Percentiles rank a stretch among this genome's conserved stretches.
phyloP scores from a whole-genome alignment of 2,329 filamentous ascomycete genomes.

The Nemania sp. region DNA sequence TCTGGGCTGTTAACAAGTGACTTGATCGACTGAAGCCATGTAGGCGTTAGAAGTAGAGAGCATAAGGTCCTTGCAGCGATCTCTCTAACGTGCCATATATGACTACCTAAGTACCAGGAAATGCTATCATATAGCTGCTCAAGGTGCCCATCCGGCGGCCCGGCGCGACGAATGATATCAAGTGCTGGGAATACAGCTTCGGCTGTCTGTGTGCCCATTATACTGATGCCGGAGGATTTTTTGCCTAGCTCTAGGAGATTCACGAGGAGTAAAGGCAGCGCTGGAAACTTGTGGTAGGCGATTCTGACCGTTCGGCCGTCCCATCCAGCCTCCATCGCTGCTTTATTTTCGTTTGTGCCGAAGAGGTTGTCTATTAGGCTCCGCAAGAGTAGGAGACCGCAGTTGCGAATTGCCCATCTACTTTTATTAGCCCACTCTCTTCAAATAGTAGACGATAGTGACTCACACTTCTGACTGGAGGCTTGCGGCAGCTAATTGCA shows the following conservation, averaged over 20 bases:
- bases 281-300: constrained; percentile 71
- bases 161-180: constrained; percentile 76
- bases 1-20: constrained; percentile 42
- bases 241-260: constrained; percentile 62
- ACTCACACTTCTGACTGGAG: constrained; percentile 76
- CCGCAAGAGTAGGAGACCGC: constrained; percentile 84
- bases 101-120: constrained; percentile 65
- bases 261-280: constrained; percentile 66
- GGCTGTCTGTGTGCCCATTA: constrained; percentile 50
- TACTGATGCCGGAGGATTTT: constrained; percentile 40
- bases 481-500: constrained; percentile 79
- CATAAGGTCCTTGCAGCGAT: constrained; percentile 76
- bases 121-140: constrained; percentile 63
- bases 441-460: not conserved
- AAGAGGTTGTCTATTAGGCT: constrained; percentile 81
- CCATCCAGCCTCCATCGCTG: constrained; percentile 64
- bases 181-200: constrained; percentile 82
- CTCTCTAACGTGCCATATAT: constrained; percentile 80
- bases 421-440: constrained; percentile 24
- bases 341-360: constrained; percentile 74
- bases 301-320: constrained; percentile 67
- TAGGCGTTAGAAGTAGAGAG: constrained; percentile 60
- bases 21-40: constrained; percentile 52
- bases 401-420: constrained; percentile 94
- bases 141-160: constrained; percentile 62